phyloP scores from a whole-genome alignment of 192 early-diverging fungal species.

The Linnemannia elongata region DNA sequence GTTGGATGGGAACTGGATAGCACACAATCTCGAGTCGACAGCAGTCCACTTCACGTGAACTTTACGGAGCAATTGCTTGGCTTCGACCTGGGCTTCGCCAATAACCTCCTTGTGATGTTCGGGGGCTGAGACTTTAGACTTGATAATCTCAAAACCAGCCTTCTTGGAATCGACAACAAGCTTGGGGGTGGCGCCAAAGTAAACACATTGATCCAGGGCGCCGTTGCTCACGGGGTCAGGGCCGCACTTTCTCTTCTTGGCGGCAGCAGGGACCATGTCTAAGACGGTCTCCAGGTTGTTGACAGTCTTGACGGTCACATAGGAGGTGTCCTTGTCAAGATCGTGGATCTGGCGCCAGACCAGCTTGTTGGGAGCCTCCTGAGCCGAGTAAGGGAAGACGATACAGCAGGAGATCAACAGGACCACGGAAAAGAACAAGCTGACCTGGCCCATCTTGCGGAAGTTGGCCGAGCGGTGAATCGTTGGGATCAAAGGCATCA shows the following conservation, averaged over 20 bases:
- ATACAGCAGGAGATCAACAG: constrained; percentile 48
- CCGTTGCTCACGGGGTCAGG: constrained; percentile 30
- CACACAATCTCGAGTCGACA: constrained; percentile 54
- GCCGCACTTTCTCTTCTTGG: constrained; percentile 31
- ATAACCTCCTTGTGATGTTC: constrained; percentile 23
- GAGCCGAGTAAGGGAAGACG: constrained; percentile 56
- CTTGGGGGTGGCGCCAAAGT: constrained; percentile 29
- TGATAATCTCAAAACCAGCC: constrained; percentile 39
- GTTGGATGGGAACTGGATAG: constrained; percentile 23
- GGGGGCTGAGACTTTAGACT: constrained; percentile 33
- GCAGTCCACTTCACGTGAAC: constrained; percentile 43
- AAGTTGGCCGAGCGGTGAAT: constrained; percentile 59
- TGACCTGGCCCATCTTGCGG: constrained; percentile 30
- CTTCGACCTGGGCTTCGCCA: neutral
- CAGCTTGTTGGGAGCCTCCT: constrained; percentile 60
- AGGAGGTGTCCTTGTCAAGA: constrained; percentile 35
- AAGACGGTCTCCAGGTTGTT: constrained; percentile 37
- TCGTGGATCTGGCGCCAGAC: constrained; percentile 61
- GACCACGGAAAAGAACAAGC: constrained; percentile 38
- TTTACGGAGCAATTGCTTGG: constrained; percentile 31
- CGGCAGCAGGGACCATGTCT: constrained; percentile 24
- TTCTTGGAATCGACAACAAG: constrained; percentile 39
- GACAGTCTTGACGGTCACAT: constrained; percentile 56
- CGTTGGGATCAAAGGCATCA: constrained; percentile 62
- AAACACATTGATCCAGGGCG: constrained; percentile 40